Percentiles rank a stretch among this genome's conserved stretches.
phyloP scores from a whole-genome alignment of 305 asterid species.

The Rubia balearica region DNA sequence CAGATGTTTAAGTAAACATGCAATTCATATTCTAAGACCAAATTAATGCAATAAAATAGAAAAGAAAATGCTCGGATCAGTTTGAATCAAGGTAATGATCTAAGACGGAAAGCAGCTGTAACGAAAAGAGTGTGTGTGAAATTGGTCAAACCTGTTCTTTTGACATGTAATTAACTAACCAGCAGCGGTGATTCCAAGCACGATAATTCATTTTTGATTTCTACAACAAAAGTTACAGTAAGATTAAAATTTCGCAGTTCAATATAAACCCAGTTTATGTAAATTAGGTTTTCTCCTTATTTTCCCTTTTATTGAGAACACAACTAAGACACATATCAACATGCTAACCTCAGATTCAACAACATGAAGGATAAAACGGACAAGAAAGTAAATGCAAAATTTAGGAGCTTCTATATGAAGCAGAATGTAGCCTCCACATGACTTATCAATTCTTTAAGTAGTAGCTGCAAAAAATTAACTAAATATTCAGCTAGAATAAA shows the following conservation, averaged over 20 bases:
- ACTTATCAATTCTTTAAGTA: not conserved
- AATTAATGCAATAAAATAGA: not conserved
- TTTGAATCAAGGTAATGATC: slow-evolving; percentile 15
- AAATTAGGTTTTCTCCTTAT: not conserved
- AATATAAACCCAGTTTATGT: not conserved
- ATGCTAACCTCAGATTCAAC: not conserved
- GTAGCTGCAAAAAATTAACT: not conserved
- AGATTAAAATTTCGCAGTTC: slow-evolving; percentile 8
- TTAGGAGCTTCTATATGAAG: not conserved
- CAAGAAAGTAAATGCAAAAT: not conserved
- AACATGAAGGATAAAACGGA: slow-evolving; percentile 1
- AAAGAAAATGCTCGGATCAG: not conserved
- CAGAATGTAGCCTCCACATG: not conserved
- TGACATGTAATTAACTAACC: slow-evolving; percentile 87
- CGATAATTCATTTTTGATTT: slow-evolving; percentile 91
- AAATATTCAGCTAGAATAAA: not conserved
- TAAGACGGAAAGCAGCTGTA: slow-evolving; percentile 14
- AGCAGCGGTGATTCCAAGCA: slow-evolving; percentile 94
- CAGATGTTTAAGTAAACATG: not conserved
- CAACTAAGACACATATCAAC: not conserved
- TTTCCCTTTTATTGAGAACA: not conserved
- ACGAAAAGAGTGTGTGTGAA: not conserved
- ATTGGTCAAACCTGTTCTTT: slow-evolving; percentile 47
- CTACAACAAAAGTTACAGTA: slow-evolving; percentile 35
- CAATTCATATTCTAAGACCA: not conserved